Percentiles rank a stretch among this genome's conserved stretches.
Conservation (phyloP, 2,329 filamentous ascomycete species). For the Samsoniella hepiali region DNA sequence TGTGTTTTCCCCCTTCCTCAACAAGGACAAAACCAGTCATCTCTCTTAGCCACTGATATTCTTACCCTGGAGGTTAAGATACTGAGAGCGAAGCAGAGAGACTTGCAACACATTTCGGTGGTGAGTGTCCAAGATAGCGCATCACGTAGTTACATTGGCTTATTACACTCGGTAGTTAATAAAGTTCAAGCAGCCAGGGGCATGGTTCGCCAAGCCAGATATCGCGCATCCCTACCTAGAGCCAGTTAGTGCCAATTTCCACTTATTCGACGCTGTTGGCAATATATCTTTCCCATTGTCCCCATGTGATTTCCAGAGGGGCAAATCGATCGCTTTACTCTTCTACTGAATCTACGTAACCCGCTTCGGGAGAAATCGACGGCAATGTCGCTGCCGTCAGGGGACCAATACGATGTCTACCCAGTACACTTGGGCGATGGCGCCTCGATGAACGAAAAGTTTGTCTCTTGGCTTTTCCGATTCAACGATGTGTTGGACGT, state of each 20-base stretch:
- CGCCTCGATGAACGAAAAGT: conserved; percentile 25
- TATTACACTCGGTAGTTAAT: background rate
- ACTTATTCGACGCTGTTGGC: background rate
- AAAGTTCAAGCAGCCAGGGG: background rate
- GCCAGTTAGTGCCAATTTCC: background rate
- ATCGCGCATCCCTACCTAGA: background rate
- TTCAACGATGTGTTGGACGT: conserved; percentile 48
- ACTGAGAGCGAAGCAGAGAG: too few relatives aligned
- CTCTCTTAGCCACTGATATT: too few relatives aligned
- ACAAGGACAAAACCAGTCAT: too few relatives aligned
- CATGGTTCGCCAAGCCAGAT: background rate
- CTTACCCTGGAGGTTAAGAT: too few relatives aligned
- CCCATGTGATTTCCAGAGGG: background rate
- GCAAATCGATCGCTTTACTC: background rate
- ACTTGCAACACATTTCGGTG: too few relatives aligned
- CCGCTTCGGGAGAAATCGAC: background rate
- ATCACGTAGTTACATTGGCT: too few relatives aligned
- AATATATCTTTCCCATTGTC: background rate
- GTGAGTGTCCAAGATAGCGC: too few relatives aligned
- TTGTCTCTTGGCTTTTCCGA: conserved; percentile 34
- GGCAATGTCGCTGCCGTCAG: background rate
- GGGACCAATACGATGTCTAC: conserved; percentile 25
- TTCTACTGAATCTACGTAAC: background rate
- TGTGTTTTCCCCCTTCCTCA: too few relatives aligned
- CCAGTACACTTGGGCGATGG: conserved; percentile 35